Conservation (phyloP, 805 yeast genomes). For the Sungouiella blattae region DNA sequence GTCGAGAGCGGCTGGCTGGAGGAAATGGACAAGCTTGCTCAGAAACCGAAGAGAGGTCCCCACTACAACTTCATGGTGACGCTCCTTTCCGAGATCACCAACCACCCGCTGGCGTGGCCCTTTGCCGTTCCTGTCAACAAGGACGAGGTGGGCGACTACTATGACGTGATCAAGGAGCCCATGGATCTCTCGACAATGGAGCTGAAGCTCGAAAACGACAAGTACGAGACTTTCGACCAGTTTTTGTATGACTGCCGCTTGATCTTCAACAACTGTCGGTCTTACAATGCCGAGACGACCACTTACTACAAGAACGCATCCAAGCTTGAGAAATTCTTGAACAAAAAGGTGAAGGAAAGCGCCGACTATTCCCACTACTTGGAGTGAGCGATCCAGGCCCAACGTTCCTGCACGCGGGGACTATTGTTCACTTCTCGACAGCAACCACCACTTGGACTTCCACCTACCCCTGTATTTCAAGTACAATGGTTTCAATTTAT, state of each 20-base stretch:
- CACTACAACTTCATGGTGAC: slow-evolving; percentile 93
- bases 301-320: slow-evolving; percentile 95
- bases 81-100: slow-evolving; percentile 79
- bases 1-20: slow-evolving; percentile 97
- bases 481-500: slow-evolving; percentile 29
- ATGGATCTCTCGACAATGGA: slow-evolving; percentile 98
- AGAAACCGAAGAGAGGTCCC: slow-evolving; percentile 90
- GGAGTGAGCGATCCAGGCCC: slow-evolving; percentile 48
- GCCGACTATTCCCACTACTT: slow-evolving; percentile 87
- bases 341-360: slow-evolving; percentile 75
- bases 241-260: slow-evolving; percentile 85
- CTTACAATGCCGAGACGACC: slow-evolving; percentile 90
- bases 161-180: slow-evolving; percentile 94
- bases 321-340: slow-evolving; percentile 86
- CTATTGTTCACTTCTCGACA: too few species aligned
- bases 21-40: slow-evolving; percentile 96
- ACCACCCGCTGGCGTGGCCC: slow-evolving; percentile 98
- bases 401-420: too few species aligned
- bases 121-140: slow-evolving; percentile 88
- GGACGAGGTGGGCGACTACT: slow-evolving; percentile 94
- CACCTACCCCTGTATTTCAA: too few species aligned
- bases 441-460: too few species aligned
- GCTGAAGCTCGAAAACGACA: slow-evolving; percentile 84
- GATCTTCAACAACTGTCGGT: slow-evolving; percentile 85
- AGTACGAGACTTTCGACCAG: slow-evolving; percentile 86